A percentile compares a stretch with the other conserved stretches of the same genome.
These are phyloP conservation scores for Setomelanomma holmii DNA, from an alignment of 2,329 filamentous ascomycete species.

Conservation along the genomic window DNA sequence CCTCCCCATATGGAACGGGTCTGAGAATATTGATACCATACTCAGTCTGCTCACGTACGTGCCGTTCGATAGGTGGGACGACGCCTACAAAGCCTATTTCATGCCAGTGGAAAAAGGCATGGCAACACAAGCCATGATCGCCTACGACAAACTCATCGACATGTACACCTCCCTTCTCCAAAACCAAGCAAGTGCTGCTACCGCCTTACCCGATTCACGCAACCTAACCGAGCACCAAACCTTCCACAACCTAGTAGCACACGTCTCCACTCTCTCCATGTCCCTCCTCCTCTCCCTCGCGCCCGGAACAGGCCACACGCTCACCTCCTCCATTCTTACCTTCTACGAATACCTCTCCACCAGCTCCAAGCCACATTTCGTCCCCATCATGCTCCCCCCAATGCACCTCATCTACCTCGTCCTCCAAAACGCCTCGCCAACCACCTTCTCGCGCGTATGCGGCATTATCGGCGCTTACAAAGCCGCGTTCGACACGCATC, in stretches of 20 bases:
- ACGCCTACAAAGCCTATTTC: conserved; percentile 49
- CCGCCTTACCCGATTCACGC: conserved; percentile 26
- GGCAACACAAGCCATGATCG: conserved; percentile 48
- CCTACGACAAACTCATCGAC: conserved; percentile 66
- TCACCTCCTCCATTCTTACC: conserved; percentile 64
- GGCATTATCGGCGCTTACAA: conserved; percentile 76
- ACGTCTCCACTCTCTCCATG: conserved; percentile 40
- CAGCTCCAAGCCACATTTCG: conserved; percentile 37
- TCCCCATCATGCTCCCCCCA: conserved; percentile 73
- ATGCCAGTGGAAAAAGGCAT: conserved; percentile 51
- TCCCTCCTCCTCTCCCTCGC: conserved; percentile 41
- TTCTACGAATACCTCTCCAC: conserved; percentile 71
- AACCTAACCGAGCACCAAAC: conserved; percentile 51
- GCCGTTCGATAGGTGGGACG: conserved; percentile 60
- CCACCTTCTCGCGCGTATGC: conserved; percentile 72
- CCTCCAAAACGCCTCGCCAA: conserved; percentile 69
- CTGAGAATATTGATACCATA: conserved; percentile 48
- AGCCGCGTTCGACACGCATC: conserved; percentile 72
- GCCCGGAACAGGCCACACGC: conserved; percentile 39
- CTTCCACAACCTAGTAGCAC: conserved; percentile 39
- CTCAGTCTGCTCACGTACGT: conserved; percentile 58
- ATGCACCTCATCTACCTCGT: conserved; percentile 73
- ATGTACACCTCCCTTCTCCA: conserved; percentile 73
- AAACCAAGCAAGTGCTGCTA: conserved; percentile 55
- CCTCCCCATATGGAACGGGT: conserved; percentile 47